Evolutionary conservation across 306 rosid genomes (phyloP).

Genomic region (Prunus mongolica): DNA sequence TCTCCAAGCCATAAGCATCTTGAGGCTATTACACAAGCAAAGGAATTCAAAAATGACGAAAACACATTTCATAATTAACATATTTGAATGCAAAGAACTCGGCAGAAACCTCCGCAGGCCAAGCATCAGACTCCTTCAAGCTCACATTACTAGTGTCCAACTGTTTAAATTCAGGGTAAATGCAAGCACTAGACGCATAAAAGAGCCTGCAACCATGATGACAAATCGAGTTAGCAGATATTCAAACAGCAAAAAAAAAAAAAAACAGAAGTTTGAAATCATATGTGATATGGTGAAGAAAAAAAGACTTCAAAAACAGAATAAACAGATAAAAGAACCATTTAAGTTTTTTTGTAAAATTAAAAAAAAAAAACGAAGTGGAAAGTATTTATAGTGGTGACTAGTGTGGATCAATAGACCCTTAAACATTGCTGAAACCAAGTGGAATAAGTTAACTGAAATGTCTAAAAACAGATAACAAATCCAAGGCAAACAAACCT

Average conservation of each 20-base stretch:
- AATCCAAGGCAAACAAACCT: constrained; percentile 45
- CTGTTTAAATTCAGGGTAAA: constrained; percentile 96
- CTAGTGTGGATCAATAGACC: neutral
- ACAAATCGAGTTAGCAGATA: too few species aligned
- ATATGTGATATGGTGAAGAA: too few species aligned
- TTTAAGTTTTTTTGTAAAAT: too few species aligned
- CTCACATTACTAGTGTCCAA: constrained; percentile 83
- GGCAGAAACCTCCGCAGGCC: constrained; percentile 95
- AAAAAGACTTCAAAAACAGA: neutral
- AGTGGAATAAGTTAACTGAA: neutral
- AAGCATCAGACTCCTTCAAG: constrained; percentile 98
- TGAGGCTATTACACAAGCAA: constrained; percentile 56
- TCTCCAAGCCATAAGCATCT: constrained; percentile 99
- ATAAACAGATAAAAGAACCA: neutral
- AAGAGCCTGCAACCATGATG: constrained; percentile 52
- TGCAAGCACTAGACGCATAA: constrained; percentile 99
- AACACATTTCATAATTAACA: too few species aligned
- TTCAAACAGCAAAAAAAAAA: too few species aligned
- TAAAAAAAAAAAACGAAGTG: too few species aligned
- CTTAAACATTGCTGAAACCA: neutral
- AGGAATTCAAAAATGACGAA: neutral
- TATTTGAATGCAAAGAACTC: neutral
- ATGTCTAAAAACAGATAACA: neutral
- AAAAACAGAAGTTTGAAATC: too few species aligned
- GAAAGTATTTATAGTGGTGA: neutral